Percentiles rank a stretch among this genome's conserved stretches.
phyloP scores from a whole-genome alignment of 2,329 filamentous ascomycete genomes.

The Xylaria sp. region DNA sequence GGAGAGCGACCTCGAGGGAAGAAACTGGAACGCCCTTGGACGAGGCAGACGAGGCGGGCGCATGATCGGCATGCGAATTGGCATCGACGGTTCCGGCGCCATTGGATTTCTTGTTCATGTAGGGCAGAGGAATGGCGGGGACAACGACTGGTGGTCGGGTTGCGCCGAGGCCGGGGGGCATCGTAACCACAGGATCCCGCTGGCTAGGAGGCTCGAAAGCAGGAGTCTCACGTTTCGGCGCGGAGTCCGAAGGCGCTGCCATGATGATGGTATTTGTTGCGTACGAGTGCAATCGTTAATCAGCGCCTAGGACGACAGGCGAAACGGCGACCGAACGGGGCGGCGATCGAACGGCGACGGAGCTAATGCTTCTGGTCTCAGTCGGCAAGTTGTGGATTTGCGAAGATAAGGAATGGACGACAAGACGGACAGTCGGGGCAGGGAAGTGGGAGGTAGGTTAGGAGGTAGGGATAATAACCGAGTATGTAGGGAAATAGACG shows the following conservation, averaged over 20 bases:
- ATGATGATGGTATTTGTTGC: slow-evolving; percentile 20
- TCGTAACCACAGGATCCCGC: slow-evolving; percentile 13
- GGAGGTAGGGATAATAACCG: not conserved
- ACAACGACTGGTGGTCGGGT: slow-evolving; percentile 28
- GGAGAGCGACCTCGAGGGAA: slow-evolving; percentile 32
- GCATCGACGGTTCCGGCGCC: slow-evolving; percentile 8
- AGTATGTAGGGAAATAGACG: not conserved
- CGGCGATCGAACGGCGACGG: not conserved
- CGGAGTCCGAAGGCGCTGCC: slow-evolving; percentile 27
- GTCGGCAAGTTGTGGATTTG: not conserved
- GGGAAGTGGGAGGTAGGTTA: not conserved
- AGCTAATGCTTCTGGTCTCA: slow-evolving; percentile 1
- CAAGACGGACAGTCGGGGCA: not conserved
- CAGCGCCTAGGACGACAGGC: not conserved
- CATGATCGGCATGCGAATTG: slow-evolving; percentile 19
- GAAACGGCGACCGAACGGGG: not conserved
- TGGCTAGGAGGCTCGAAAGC: slow-evolving; percentile 27
- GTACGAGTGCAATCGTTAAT: slow-evolving; percentile 6
- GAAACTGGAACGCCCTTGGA: slow-evolving; percentile 26
- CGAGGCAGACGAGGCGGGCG: slow-evolving; percentile 13
- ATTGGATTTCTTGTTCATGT: slow-evolving; percentile 27
- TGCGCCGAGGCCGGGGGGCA: slow-evolving; percentile 15
- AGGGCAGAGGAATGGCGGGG: slow-evolving; percentile 31
- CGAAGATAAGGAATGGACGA: slow-evolving; percentile 5
- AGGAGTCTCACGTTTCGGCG: slow-evolving; percentile 26